Base-by-base conservation (phyloP, 2,329 filamentous ascomycete genomes). In the Hypoxylon sp. region DNA sequence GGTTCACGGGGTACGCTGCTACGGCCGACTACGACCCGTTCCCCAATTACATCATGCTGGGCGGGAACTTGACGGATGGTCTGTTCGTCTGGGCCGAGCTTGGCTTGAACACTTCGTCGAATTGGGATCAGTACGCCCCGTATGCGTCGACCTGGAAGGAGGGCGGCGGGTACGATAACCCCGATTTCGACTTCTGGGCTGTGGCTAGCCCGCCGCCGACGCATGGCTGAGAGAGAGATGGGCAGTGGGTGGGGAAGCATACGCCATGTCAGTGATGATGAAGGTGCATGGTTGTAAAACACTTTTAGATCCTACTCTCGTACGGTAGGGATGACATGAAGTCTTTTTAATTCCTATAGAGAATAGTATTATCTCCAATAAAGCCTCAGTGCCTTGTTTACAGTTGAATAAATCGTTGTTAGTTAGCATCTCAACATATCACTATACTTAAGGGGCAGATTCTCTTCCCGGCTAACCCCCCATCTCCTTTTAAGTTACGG, bases 31-130 rank as follows among this genome's bases (percentile, higher is more conserved):
- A 77, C 65, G 84, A 86, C 64, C 86, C 86, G 0, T 83, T 88
- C 74, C 79, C 86, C 10, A 83, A 88, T 74, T 88, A 86, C 67
- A 79, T 77, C 57, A 50, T 70, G 35, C 72, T 77, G 4, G 72
- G 76, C 30, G 66, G 66, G 17, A 58, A 62, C 27, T 59, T 77
- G 1, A 17, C 37, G 1, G 68, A 73, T 20, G 76, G 76, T 5
- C 53, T 77, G 22, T 76, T 77, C 60, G 72, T 76, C 40, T 77
- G 76, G 76, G 76, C 76, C 17, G 76, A 77, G 71, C 68, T 76
- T 1, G 76, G 72, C 2, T 67, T 77, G 27, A 76, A 77, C 49
- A 77, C 75, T 2, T 74, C 70, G 7, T 71, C 73, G 11, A 77
- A 77, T 30, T 77, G 76, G 76, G 73, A 76, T 25, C 66, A 73